phyloP scores from a whole-genome alignment of 73 alveolate genomes.

The Stentor coeruleus region DNA sequence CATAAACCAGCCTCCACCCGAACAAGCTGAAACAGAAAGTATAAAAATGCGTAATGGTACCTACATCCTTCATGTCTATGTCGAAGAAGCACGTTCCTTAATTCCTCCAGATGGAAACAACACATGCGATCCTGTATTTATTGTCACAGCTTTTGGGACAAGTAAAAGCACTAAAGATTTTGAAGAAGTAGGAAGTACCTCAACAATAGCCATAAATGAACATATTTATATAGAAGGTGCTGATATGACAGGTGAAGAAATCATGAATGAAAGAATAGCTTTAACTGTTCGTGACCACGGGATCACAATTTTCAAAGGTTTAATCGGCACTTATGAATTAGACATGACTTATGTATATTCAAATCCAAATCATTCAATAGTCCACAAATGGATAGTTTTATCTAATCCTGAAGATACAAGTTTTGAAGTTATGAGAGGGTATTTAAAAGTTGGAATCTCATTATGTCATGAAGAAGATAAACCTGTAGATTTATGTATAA shows the following conservation, averaged over 20 bases:
- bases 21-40: not conserved
- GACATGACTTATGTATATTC: slow-evolving; percentile 18
- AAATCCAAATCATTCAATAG: slow-evolving; percentile 1
- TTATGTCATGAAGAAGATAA: not conserved
- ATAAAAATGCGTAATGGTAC: slow-evolving; percentile 1
- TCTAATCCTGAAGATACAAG: slow-evolving; percentile 26
- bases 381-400: slow-evolving; percentile 16
- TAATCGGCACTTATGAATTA: slow-evolving; percentile 15
- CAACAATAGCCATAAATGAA: not conserved
- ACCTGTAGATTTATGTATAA: not conserved
- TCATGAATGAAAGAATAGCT: not conserved
- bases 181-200: not conserved
- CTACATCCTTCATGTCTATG: slow-evolving; percentile 20
- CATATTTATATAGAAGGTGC: slow-evolving; percentile 13
- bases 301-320: not conserved
- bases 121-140: slow-evolving; percentile 2
- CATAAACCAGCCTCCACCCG: no score
- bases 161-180: not conserved
- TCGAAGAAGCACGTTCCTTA: slow-evolving; percentile 17
- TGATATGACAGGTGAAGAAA: not conserved
- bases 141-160: slow-evolving; percentile 19
- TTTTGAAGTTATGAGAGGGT: slow-evolving; percentile 21
- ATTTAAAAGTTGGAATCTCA: slow-evolving; percentile 26
- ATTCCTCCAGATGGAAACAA: not conserved
- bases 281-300: slow-evolving; percentile 8